Conservation (phyloP, 1,284 basidiomycete genomes). For the Ceratobasidium sp. region DNA sequence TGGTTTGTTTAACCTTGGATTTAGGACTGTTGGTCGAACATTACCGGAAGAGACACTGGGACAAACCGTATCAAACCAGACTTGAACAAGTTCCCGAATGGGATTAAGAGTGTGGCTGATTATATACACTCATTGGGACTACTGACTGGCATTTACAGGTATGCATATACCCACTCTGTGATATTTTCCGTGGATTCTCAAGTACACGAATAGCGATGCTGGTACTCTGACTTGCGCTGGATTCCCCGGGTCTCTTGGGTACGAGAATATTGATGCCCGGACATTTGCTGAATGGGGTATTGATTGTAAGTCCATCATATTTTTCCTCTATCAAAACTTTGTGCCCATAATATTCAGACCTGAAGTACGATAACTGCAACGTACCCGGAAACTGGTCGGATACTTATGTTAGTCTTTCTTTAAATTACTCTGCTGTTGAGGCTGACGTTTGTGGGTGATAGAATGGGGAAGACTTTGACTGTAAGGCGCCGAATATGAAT, state of each 20-base stretch:
- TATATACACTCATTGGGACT: constrained; percentile 59
- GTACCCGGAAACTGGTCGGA: constrained; percentile 62
- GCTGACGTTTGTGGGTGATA: neutral
- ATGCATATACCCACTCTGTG: neutral
- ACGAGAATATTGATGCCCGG: constrained; percentile 58
- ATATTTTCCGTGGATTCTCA: too few relatives aligned
- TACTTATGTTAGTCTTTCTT: constrained; percentile 49
- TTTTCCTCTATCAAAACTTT: neutral
- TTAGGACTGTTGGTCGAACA: constrained; percentile 62
- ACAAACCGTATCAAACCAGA: constrained; percentile 59
- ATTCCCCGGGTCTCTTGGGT: constrained; percentile 59
- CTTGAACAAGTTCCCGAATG: constrained; percentile 60
- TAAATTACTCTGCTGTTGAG: neutral
- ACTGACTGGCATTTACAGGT: constrained; percentile 63
- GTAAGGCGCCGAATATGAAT: neutral
- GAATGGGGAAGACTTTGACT: constrained; percentile 49
- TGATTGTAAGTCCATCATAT: constrained; percentile 52
- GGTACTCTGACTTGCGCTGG: constrained; percentile 61
- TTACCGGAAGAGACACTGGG: constrained; percentile 51
- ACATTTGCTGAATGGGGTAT: constrained; percentile 62
- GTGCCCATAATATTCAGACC: constrained; percentile 47
- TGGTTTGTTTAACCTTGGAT: neutral
- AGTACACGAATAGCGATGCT: constrained; percentile 55
- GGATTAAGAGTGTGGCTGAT: constrained; percentile 56
- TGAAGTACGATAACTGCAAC: constrained; percentile 67